Base-by-base conservation (phyloP, 2,329 filamentous ascomycete species). In the Pseudonectria buxi region DNA sequence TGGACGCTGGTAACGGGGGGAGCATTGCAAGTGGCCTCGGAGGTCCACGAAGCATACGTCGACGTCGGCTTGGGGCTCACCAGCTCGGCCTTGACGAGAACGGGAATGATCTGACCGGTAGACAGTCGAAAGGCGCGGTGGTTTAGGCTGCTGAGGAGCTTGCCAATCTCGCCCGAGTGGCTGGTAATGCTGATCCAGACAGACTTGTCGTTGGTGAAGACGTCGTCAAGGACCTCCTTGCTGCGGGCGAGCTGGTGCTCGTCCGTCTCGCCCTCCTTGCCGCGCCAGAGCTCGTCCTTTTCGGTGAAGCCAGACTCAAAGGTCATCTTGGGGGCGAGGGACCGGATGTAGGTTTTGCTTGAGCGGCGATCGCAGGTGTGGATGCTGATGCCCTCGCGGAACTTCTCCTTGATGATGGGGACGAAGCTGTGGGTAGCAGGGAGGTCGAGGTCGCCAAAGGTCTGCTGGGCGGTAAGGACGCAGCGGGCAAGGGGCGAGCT, bases 101-200 rank as follows among this genome's bases (percentile, higher is more conserved):
- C 77, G 0, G 81, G 80, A 18, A 86, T 80, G 7, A 81, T 72
- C 38, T 78, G 72, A 7, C 82, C 81, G 0, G 82, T 86, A n/a
- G 64, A 65, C 10, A 86, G 62, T 3, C 62, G 56, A 53, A 85
- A 86, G 3, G 59, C 44, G n/a, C 71, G 69, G 49, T 86, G 81
- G 33, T 71, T 70, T 4, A 84, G 58, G 0, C 76, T 76, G 33
- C 62, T 50, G 3, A 80, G 63, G 15, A 77, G 57, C 35, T 61
- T 65, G 10, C 50, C 51, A 45, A 78, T 77, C 49, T 75, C 69
- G 6, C 77, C 78, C 14, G 69, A 72, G 57, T 82, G 78, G 35
- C 67, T 74, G 2, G 75, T 80, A 39, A 81, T 61, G 44, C 70
- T 76, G 43, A 81, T 57, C 67, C 72, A 80, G 1, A 71, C 74